Percentiles rank a stretch among this genome's conserved stretches.
These are phyloP conservation scores for Colletotrichum cereale DNA, from an alignment of 2,329 filamentous ascomycete species.

Conservation along the genomic window DNA sequence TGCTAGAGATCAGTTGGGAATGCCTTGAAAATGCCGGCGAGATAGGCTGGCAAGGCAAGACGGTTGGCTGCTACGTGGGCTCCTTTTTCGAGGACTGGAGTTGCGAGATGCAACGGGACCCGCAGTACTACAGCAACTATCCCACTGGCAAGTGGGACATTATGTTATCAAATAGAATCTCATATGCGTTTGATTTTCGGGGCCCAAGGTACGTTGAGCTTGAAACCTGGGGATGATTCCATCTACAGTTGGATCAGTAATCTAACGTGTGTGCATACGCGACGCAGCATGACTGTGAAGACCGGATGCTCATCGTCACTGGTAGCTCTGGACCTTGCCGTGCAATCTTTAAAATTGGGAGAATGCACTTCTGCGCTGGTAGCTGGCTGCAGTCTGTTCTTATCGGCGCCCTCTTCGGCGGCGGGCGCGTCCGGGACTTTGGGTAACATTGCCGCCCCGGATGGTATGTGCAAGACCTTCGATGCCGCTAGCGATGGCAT, in stretches of 20 bases:
- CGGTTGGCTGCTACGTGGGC: constrained; percentile 47
- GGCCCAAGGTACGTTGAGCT: constrained; percentile 18
- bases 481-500: constrained; percentile 59
- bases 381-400: constrained; percentile 49
- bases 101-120: constrained; percentile 38
- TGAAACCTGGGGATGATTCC: not conserved
- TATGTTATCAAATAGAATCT: constrained; percentile 43
- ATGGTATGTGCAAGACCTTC: constrained; percentile 48
- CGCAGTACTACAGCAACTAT: not conserved
- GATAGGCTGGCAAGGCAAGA: constrained; percentile 43
- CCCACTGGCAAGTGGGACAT: constrained; percentile 41
- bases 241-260: no score
- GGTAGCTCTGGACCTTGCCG: constrained; percentile 49
- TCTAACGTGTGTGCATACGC: constrained; percentile 2
- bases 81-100: constrained; percentile 45
- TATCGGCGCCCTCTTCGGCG: constrained; percentile 17
- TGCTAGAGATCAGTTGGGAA: constrained; percentile 50
- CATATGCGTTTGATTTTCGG: constrained; percentile 36
- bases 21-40: constrained; percentile 48
- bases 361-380: constrained; percentile 49
- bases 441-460: constrained; percentile 44
- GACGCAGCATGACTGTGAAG: constrained; percentile 50
- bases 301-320: constrained; percentile 53
- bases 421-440: constrained; percentile 30
- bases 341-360: constrained; percentile 44